Conservation (phyloP, 2,329 filamentous ascomycete species). For the Aspergillus carbonarius region DNA sequence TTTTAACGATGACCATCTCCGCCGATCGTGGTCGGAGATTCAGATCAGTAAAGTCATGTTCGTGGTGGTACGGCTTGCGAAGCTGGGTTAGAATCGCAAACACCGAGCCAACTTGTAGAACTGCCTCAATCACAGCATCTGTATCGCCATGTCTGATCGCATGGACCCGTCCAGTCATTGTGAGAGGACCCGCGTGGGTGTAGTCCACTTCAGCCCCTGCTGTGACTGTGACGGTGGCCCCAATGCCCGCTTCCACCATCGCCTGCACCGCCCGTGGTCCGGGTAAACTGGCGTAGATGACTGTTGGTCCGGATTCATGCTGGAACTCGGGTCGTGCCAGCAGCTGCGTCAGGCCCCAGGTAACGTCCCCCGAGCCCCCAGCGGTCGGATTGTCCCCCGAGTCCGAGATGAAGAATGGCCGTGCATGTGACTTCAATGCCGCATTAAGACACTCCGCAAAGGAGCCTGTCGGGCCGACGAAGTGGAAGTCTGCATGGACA, state of each 20-base stretch:
- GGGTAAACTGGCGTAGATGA: slow-evolving; percentile 57
- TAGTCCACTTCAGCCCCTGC: slow-evolving; percentile 53
- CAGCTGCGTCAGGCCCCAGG: slow-evolving; percentile 51
- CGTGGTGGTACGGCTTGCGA: slow-evolving; percentile 56
- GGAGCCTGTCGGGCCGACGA: slow-evolving; percentile 53
- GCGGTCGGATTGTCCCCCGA: slow-evolving; percentile 58
- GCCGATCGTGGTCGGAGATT: slow-evolving; percentile 47
- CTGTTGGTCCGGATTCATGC: slow-evolving; percentile 35
- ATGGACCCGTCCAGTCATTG: slow-evolving; percentile 53
- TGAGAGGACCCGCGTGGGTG: slow-evolving; percentile 50
- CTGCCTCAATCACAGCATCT: slow-evolving; percentile 50
- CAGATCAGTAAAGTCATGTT: slow-evolving; percentile 53
- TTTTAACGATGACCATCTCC: slow-evolving; percentile 57
- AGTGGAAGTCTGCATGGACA: slow-evolving; percentile 48
- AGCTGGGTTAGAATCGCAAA: slow-evolving; percentile 54
- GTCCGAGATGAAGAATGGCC: slow-evolving; percentile 56
- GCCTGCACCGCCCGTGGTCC: slow-evolving; percentile 45
- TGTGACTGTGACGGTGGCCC: slow-evolving; percentile 51
- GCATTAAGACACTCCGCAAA: slow-evolving; percentile 50
- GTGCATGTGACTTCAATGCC: slow-evolving; percentile 41
- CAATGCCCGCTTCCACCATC: slow-evolving; percentile 49
- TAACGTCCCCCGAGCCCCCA: slow-evolving; percentile 55
- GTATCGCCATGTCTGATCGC: slow-evolving; percentile 53
- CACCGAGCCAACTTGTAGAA: slow-evolving; percentile 52
- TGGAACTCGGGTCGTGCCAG: slow-evolving; percentile 49